phyloP scores from a whole-genome alignment of 257 asterid genomes.

The Gardenia jasminoides region DNA sequence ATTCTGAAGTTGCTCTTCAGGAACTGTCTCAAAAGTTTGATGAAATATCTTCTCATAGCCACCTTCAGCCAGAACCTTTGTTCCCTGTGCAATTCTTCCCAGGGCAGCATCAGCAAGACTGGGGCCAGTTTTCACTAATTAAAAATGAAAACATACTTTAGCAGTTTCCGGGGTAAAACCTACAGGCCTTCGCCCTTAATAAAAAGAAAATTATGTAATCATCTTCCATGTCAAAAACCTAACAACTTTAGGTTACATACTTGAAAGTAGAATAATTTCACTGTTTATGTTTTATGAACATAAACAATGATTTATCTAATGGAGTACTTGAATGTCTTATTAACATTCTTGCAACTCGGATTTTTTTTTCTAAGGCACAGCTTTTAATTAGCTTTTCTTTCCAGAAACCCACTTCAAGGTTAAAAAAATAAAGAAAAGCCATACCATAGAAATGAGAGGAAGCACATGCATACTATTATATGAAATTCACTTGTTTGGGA shows the following conservation, averaged over 20 bases:
- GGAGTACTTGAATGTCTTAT: background rate
- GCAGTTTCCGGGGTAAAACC: constrained; percentile 20
- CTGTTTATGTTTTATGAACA: background rate
- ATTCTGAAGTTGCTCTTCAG: constrained; percentile 70
- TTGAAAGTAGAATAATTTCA: too few relatives aligned
- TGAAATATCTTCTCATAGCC: constrained; percentile 85
- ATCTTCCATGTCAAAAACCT: background rate
- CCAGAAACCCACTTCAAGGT: background rate
- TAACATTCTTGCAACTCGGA: background rate
- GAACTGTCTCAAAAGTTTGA: constrained; percentile 76
- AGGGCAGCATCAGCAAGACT: constrained; percentile 91
- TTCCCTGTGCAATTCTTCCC: constrained; percentile 82
- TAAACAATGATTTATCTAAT: background rate
- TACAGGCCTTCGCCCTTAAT: background rate
- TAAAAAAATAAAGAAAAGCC: too few relatives aligned
- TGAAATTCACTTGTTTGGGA: too few relatives aligned
- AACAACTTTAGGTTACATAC: background rate
- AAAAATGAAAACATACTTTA: constrained; percentile 12
- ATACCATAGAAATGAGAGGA: too few relatives aligned
- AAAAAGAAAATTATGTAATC: too few relatives aligned
- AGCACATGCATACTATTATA: too few relatives aligned
- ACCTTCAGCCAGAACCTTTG: constrained; percentile 90
- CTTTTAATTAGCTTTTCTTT: background rate
- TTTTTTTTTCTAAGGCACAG: background rate
- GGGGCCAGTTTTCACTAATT: constrained; percentile 84